Evolutionary conservation across 108 stramenopile genomes (phyloP), one percentile per base, ranked within the genome.

Genomic region (Aurantiochytrium sp.): DNA sequence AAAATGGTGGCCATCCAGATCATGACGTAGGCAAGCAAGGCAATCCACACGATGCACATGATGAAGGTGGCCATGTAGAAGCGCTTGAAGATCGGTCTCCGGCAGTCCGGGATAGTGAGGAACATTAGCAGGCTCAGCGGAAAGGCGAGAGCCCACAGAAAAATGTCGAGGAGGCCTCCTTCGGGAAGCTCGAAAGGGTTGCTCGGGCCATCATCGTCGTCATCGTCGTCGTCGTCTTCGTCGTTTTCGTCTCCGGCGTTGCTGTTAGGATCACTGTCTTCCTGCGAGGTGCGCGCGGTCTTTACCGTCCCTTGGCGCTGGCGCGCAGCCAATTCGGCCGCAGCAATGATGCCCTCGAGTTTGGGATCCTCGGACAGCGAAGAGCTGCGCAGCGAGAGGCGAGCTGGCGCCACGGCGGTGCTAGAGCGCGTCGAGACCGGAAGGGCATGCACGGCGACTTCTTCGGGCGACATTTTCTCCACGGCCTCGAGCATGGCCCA

Each of bases 31-130:
- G 89, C 69, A 41, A 92, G 89, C 24, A 86, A 6, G 4, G 55
- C 88, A 41, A 93, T 92, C 92, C 92, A 93, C 24, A 90, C 36
- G 19, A 93, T 92, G 85, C 85, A 87, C 65, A 88, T 68, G 86
- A 88, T 17, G 88, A 93, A 93, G 39, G 92, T 89, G 21, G 91
- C 4, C 10, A 86, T 41, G 92, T 89, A 93, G 24, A 37, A 65
- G 21, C 89, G 55, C 86, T 87, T 41, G 32, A 69, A 89, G 42
- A 37, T 87, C 5, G 86, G 89, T 36, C 54, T 73, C 45, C 41
- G 37, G 37, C 89, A 86, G 54, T 89, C 89, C 2, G 91, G 91
- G 88, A 91, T 91, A 1, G 91, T 89, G 87, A 89, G 12, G 55
- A 39, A 69, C 36, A 91, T 54, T 4, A 10, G 24, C 50, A 41